Evolutionary conservation across 805 yeast genomes (phyloP).

Genomic region (Metschnikowia rubicola): DNA sequence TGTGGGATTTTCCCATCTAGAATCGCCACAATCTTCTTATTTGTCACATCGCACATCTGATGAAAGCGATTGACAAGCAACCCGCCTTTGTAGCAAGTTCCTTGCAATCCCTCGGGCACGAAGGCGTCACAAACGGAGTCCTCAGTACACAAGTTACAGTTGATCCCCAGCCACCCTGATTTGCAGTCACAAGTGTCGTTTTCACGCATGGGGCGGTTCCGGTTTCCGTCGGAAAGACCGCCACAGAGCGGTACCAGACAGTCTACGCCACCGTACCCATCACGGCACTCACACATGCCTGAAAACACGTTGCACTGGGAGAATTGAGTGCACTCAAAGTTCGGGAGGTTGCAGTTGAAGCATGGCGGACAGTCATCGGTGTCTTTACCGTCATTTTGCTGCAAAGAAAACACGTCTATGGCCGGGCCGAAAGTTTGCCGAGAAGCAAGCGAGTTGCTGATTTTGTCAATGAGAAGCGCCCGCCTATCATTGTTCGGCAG

Average conservation of each 20-base stretch:
- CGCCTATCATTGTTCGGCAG: background rate
- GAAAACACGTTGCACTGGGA: slow-evolving; percentile 84
- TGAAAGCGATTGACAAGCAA: slow-evolving; percentile 73
- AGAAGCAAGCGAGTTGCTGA: background rate
- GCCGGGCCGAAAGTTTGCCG: slow-evolving; percentile 7
- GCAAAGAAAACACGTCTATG: background rate
- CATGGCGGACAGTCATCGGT: slow-evolving; percentile 69
- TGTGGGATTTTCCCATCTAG: slow-evolving; percentile 82
- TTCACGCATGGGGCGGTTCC: slow-evolving; percentile 61
- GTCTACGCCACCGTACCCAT: slow-evolving; percentile 92
- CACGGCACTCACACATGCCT: slow-evolving; percentile 88
- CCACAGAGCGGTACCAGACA: slow-evolving; percentile 91
- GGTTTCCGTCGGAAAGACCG: slow-evolving; percentile 58
- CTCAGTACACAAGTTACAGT: slow-evolving; percentile 78
- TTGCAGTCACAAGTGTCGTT: slow-evolving; percentile 64
- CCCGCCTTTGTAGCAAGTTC: slow-evolving; percentile 88
- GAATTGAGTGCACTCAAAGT: slow-evolving; percentile 85
- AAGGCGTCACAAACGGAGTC: slow-evolving; percentile 81
- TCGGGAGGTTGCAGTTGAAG: slow-evolving; percentile 91
- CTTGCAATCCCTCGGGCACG: slow-evolving; percentile 80
- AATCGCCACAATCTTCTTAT: slow-evolving; percentile 75
- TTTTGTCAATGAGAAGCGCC: slow-evolving; percentile 5
- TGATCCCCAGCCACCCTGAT: slow-evolving; percentile 90
- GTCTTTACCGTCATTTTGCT: background rate
- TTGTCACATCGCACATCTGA: slow-evolving; percentile 95